These are phyloP conservation scores for Misopates orontium DNA, from an alignment of 257 asterid species.

Conservation along the genomic window DNA sequence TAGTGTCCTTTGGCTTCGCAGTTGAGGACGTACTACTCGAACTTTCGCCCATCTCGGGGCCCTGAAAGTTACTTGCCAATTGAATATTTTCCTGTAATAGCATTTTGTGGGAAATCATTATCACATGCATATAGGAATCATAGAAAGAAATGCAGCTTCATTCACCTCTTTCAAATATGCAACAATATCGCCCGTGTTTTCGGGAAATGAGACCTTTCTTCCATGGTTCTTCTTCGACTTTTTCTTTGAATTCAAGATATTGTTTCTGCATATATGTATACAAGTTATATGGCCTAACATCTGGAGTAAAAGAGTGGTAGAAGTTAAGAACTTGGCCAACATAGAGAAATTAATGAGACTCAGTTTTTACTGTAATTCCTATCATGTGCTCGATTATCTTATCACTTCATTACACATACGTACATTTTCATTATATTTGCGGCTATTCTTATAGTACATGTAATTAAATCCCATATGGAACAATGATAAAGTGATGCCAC, in stretches of 20 bases:
- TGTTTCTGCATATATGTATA: slow-evolving; percentile 22
- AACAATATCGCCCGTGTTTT: slow-evolving; percentile 29
- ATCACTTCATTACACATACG: too few relatives aligned
- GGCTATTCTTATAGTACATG: too few relatives aligned
- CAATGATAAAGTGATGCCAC: too few relatives aligned
- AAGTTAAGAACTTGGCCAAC: neutral
- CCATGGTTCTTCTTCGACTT: slow-evolving; percentile 32
- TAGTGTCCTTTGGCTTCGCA: slow-evolving; percentile 22
- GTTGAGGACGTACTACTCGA: slow-evolving; percentile 47
- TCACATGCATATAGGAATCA: neutral
- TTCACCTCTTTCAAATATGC: slow-evolving; percentile 44
- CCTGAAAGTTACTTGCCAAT: slow-evolving; percentile 26
- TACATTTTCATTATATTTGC: too few relatives aligned
- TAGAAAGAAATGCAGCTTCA: slow-evolving; percentile 1
- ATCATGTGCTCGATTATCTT: too few relatives aligned
- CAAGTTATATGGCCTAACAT: neutral
- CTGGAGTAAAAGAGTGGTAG: neutral
- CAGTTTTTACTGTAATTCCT: too few relatives aligned
- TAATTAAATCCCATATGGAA: too few relatives aligned
- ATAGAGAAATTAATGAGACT: neutral
- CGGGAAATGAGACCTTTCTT: slow-evolving; percentile 57
- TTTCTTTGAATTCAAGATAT: slow-evolving; percentile 33
- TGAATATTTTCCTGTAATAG: slow-evolving; percentile 42
- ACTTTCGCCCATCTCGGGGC: slow-evolving; percentile 39
- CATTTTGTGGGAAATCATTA: neutral